Conservation (phyloP, 2,329 filamentous ascomycete genomes). For the Aspergillus sp. region DNA sequence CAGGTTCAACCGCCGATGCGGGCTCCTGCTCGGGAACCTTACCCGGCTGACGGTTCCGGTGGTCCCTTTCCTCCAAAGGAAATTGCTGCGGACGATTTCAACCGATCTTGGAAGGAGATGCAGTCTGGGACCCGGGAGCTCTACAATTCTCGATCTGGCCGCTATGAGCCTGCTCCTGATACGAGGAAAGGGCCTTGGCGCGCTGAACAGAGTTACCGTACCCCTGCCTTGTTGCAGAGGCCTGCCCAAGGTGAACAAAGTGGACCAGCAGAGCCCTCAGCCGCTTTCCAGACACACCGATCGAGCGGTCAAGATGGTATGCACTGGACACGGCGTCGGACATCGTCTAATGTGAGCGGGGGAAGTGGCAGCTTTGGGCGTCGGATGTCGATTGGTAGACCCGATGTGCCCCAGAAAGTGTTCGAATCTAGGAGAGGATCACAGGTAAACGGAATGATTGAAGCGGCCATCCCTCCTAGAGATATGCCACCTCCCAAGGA, state of each 20-base stretch:
- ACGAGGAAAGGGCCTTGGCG: slow-evolving; percentile 68
- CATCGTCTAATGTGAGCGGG: slow-evolving; percentile 89
- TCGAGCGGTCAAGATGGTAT: slow-evolving; percentile 64
- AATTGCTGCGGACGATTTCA: slow-evolving; percentile 93
- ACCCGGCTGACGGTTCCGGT: slow-evolving; percentile 57
- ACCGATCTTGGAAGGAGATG: slow-evolving; percentile 78
- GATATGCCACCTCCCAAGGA: slow-evolving; percentile 29
- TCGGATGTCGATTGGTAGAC: slow-evolving; percentile 60
- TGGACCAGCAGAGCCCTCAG: slow-evolving; percentile 77
- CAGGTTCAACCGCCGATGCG: slow-evolving; percentile 49
- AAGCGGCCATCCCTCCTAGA: slow-evolving; percentile 33
- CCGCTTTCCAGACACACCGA: slow-evolving; percentile 80
- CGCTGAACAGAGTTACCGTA: slow-evolving; percentile 66
- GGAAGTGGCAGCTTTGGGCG: slow-evolving; percentile 72
- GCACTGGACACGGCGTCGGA: slow-evolving; percentile 73
- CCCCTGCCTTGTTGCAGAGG: slow-evolving; percentile 78
- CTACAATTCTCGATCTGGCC: slow-evolving; percentile 92
- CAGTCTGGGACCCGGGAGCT: slow-evolving; percentile 70
- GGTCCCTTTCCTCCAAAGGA: slow-evolving; percentile 67
- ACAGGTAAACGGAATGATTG: slow-evolving; percentile 38
- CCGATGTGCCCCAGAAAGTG: slow-evolving; percentile 44
- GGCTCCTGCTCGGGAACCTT: slow-evolving; percentile 58
- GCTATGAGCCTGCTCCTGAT: slow-evolving; percentile 85
- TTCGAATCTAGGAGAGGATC: slow-evolving; percentile 45
- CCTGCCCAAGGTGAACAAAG: slow-evolving; percentile 62